Evolutionary conservation across 345 rosid species (phyloP), one percentile per base, ranked within the genome.

Genomic region (Turritis glabra): DNA sequence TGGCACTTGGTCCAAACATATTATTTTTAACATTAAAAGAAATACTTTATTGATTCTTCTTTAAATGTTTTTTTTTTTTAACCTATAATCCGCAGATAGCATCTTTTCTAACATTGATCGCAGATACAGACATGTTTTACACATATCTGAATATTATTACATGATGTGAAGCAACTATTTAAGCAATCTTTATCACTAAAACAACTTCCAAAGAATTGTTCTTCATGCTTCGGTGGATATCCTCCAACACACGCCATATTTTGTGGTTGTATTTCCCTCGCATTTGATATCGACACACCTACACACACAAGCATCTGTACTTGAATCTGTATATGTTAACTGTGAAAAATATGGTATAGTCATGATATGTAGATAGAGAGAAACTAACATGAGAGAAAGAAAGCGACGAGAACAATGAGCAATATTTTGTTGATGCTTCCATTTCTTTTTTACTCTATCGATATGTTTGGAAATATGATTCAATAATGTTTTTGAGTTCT

Each of bases 181-280:
- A 13, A 0, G 52, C 64, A 69, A 69, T 55, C 64, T 2, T 5
- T 26, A 13, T 29, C 2, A 3, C 14, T 43, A 19, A 41, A 41
- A 43, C 53, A 69, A 55, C 6, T 8, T 14, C 73, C 64, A 69
- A 69, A 29, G 17, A 8, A 55, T 40, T 55, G 53, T 17, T 68
- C 9, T 40, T 3, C 9, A 18, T 37, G 18, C 14, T 21, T 22
- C 7, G 9, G 59, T 52, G 33, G 11, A 55, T 25, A 55, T 27
- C 19, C 27, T 35, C 52, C 62, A 29, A 55, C 15, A 54, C 64
- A 32, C 15, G 38, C 8, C 17, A 41, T 15, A 21, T 41, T 12
- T 56, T 0, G 4, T 29, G n/a, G 53, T 69, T 29, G 29, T 53
- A 43, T 8, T 44, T 69, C 25, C 19, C 66, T 70, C 33, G 74